phyloP scores from a whole-genome alignment of 192 early-diverging fungal genomes.

The Allomyces macrogynus region DNA sequence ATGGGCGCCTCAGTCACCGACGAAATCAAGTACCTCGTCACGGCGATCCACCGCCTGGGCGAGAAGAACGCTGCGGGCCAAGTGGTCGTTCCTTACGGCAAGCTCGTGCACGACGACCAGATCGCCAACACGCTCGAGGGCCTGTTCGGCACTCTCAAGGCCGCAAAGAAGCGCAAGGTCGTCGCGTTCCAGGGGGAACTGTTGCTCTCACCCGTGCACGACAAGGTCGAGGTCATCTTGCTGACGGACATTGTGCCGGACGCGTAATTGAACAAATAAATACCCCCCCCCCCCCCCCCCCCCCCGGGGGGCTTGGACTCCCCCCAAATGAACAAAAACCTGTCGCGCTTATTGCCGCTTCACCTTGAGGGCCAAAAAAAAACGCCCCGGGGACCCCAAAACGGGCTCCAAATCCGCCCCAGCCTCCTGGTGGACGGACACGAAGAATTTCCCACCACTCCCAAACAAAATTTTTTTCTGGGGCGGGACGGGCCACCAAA shows the following conservation, averaged over 20 bases:
- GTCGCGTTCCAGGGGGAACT: conserved; percentile 14
- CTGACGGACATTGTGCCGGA: conserved; percentile 5
- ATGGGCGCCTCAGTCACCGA: conserved; percentile 12
- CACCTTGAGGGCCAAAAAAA: neutral
- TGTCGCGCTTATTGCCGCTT: too few relatives aligned
- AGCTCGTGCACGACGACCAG: conserved; percentile 23
- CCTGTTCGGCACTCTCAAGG: conserved; percentile 24
- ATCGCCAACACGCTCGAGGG: conserved; percentile 29
- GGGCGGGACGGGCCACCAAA: neutral
- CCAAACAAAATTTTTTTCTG: neutral
- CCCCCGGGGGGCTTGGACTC: too few relatives aligned
- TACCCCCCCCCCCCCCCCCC: too few relatives aligned
- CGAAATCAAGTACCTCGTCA: conserved; percentile 17
- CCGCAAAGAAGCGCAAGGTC: conserved; percentile 31
- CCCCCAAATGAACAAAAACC: too few relatives aligned
- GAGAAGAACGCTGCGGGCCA: conserved; percentile 8
- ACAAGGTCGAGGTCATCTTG: conserved; percentile 17
- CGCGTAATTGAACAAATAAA: neutral
- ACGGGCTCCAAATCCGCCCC: neutral
- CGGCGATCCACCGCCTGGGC: conserved; percentile 21
- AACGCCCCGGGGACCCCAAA: neutral
- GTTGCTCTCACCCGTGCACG: conserved; percentile 16
- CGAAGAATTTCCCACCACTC: neutral
- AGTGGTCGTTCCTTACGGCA: conserved; percentile 20
- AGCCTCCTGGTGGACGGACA: neutral